Evolutionary conservation across 1,284 basidiomycete genomes (phyloP).

Genomic region (Phaffia rhodozyma): DNA sequence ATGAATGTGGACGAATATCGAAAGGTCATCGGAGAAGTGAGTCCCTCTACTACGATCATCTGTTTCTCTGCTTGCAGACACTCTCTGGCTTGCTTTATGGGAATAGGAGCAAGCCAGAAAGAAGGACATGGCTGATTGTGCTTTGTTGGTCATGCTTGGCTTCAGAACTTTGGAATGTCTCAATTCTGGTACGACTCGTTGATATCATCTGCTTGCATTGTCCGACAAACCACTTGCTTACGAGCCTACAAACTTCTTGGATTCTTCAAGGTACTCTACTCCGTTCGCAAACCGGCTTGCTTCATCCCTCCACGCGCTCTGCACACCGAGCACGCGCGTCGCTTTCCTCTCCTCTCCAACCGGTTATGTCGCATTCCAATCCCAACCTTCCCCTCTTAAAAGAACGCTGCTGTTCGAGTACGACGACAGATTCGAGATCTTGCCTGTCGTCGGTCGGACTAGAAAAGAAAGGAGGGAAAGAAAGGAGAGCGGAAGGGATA

Average conservation of each 20-base stretch:
- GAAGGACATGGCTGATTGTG: no score
- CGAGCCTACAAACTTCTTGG: not conserved
- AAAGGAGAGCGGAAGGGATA: not conserved
- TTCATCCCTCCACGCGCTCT: slow-evolving; percentile 19
- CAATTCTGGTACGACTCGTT: slow-evolving; percentile 17
- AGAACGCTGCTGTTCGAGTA: slow-evolving; percentile 27
- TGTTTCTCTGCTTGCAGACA: not conserved
- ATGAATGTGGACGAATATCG: slow-evolving; percentile 25
- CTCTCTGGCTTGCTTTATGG: no score
- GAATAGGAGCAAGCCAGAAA: no score
- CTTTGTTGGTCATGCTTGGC: not conserved
- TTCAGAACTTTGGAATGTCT: slow-evolving; percentile 13
- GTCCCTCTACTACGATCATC: not conserved
- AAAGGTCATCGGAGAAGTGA: slow-evolving; percentile 25
- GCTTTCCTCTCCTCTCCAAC: slow-evolving; percentile 33
- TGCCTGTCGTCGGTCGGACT: slow-evolving; percentile 18
- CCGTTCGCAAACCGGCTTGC: slow-evolving; percentile 22
- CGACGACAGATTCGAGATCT: slow-evolving; percentile 28
- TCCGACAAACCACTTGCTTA: not conserved
- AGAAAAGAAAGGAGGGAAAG: not conserved
- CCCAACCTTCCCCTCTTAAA: slow-evolving; percentile 19
- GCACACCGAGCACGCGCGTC: slow-evolving; percentile 19
- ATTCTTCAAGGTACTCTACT: slow-evolving; percentile 25
- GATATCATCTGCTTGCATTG: not conserved
- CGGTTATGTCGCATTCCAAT: slow-evolving; percentile 30